Conservation (phyloP, 306 rosid species). For the Arachis stenosperma region DNA sequence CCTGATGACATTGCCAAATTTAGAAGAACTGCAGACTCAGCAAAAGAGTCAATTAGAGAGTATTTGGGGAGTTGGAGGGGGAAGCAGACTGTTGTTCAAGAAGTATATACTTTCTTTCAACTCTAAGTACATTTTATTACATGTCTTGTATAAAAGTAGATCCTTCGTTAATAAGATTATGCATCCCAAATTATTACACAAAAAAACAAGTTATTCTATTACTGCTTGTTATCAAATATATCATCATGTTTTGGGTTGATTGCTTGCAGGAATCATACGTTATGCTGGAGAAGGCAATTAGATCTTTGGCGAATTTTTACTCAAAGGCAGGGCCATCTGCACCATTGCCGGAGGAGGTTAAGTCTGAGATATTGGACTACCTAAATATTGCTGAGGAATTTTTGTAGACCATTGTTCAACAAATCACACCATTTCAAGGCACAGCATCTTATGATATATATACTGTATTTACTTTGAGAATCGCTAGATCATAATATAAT, state of each 20-base stretch:
- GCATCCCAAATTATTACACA: too few species aligned
- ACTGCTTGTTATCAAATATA: not conserved
- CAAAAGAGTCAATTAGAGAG: slow-evolving; percentile 87
- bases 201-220: too few species aligned
- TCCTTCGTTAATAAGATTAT: too few species aligned
- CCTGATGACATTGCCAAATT: slow-evolving; percentile 69
- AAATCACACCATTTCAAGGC: not conserved
- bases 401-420: slow-evolving; percentile 41
- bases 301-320: slow-evolving; percentile 83
- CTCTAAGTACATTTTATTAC: not conserved
- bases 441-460: too few species aligned
- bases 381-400: slow-evolving; percentile 67
- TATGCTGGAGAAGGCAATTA: slow-evolving; percentile 75
- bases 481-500: too few species aligned
- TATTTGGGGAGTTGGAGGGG: slow-evolving; percentile 88
- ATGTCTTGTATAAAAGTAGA: too few species aligned
- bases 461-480: too few species aligned
- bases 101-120: slow-evolving; percentile 51
- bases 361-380: slow-evolving; percentile 73
- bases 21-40: slow-evolving; percentile 90
- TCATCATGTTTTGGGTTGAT: slow-evolving; percentile 36
- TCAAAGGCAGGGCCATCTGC: slow-evolving; percentile 93
- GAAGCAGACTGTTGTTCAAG: slow-evolving; percentile 58
- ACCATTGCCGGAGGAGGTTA: slow-evolving; percentile 64
- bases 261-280: slow-evolving; percentile 76